These are phyloP conservation scores for Chrysosporium queenslandicum DNA, from an alignment of 2,329 filamentous ascomycete species.

Conservation along the genomic window DNA sequence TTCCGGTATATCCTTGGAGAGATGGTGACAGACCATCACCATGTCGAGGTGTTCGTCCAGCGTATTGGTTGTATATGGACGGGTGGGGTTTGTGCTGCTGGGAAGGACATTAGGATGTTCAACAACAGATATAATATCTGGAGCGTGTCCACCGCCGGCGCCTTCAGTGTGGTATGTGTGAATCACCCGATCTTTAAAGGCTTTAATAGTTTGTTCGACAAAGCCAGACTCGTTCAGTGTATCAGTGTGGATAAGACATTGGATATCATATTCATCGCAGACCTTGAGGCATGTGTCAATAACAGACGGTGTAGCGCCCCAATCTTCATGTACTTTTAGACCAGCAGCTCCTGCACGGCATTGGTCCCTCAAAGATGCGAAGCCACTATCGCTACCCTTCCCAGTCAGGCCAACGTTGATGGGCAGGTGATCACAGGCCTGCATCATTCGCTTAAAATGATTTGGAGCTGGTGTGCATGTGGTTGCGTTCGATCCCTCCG, in stretches of 20 bases:
- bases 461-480: constrained; percentile 83
- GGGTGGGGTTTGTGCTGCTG: constrained; percentile 82
- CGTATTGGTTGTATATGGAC: constrained; percentile 83
- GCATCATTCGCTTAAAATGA: constrained; percentile 80
- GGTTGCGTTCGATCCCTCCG: constrained; percentile 79
- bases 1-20: constrained; percentile 85
- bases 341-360: constrained; percentile 75
- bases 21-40: constrained; percentile 95
- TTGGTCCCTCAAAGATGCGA: constrained; percentile 64
- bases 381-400: constrained; percentile 79
- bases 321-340: constrained; percentile 91
- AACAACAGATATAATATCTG: constrained; percentile 90
- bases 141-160: constrained; percentile 86
- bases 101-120: constrained; percentile 82
- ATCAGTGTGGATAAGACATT: constrained; percentile 91
- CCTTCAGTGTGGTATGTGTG: constrained; percentile 97
- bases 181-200: constrained; percentile 77
- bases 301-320: constrained; percentile 81
- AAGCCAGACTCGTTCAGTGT: constrained; percentile 97
- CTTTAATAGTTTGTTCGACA: constrained; percentile 78
- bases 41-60: constrained; percentile 95
- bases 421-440: constrained; percentile 70
- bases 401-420: constrained; percentile 85
- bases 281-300: constrained; percentile 79
- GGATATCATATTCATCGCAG: constrained; percentile 84